Base-by-base conservation (phyloP, 1,284 basidiomycete species). In the Rhizoctonia solani region DNA sequence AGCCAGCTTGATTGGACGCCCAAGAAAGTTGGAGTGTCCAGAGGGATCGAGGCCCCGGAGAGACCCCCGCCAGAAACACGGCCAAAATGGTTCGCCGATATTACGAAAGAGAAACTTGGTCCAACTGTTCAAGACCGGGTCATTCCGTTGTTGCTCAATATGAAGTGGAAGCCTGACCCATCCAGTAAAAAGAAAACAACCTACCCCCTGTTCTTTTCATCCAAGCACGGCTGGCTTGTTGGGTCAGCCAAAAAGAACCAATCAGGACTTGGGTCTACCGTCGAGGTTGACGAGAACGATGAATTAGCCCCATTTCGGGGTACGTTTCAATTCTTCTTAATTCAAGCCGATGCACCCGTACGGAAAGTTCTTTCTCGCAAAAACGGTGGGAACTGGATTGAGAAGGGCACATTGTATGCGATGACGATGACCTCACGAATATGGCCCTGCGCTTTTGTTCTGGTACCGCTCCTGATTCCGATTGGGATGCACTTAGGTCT, bases 1-100 rank as follows among this genome's bases (percentile, higher is more conserved):
- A 84, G 82, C 54, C 97, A 99, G 76, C 80, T 99, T 59, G 95
- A 99, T 76, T 99, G 96, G 96, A 88, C 90, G 1, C 93, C 93
- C 0, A 98, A 98, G 77, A 81, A 81, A 23, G 61, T 54, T 9
- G 61, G 61, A 13, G 44, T 19, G 41, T 65, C 61, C 23, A 47
- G 61, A 5, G 61, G 61, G 13, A 50, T 4, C 6, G 21, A 21
- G 13, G 37, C 3, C 2, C 50, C 47, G 19, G 19, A 23, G 5
- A 21, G 47, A 23, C 49, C 50, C 23, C 27, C 11, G 14, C 27
- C 50, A 13, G 50, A 53, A 16, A 52, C 29, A 6, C 61, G 29
- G 3, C 49, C 61, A 11, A 65, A 65, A 53, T 65, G 61, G 61
- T 65, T 53, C 29, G 19, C 3, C 19, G 49, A 53, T 3, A 39